Percentiles rank a stretch among this genome's conserved stretches.
Conservation (phyloP, 2,329 filamentous ascomycete genomes). For the Aureobasidium pullulans region DNA sequence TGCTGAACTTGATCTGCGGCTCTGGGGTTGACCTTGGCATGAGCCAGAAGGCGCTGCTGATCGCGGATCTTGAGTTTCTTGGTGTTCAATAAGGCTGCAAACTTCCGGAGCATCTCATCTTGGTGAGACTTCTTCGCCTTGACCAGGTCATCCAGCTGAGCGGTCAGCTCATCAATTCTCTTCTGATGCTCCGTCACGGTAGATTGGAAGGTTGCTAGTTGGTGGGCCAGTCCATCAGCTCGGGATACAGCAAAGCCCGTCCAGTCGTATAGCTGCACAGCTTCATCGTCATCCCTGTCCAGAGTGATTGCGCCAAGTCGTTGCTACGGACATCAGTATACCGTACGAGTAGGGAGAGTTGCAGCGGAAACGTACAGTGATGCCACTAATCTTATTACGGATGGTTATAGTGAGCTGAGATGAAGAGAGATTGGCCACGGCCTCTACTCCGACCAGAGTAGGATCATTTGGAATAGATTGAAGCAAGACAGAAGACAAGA, state of each 20-base stretch:
- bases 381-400: conserved; percentile 58
- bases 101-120: conserved; percentile 59
- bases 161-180: conserved; percentile 51
- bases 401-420: conserved; percentile 53
- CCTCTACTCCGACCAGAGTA: conserved; percentile 48
- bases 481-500: conserved; percentile 52
- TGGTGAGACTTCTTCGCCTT: conserved; percentile 61
- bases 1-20: conserved; percentile 13
- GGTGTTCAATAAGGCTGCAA: conserved; percentile 63
- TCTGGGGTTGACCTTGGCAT: conserved; percentile 53
- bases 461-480: conserved; percentile 34
- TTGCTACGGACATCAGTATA: conserved; percentile 43
- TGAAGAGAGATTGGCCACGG: conserved; percentile 46
- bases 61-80: conserved; percentile 75
- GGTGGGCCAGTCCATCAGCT: conserved; percentile 31
- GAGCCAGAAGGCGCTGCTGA: conserved; percentile 56
- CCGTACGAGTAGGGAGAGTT: not conserved
- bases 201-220: conserved; percentile 32
- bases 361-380: conserved; percentile 48
- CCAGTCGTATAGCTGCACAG: conserved; percentile 64
- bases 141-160: conserved; percentile 59
- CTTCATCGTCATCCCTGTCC: conserved; percentile 47
- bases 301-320: conserved; percentile 60
- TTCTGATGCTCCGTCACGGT: conserved; percentile 42
- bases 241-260: conserved; percentile 46